These are phyloP conservation scores for Ogataea nakhonphanomensis DNA, from an alignment of 805 yeast genomes.

Conservation along the genomic window DNA sequence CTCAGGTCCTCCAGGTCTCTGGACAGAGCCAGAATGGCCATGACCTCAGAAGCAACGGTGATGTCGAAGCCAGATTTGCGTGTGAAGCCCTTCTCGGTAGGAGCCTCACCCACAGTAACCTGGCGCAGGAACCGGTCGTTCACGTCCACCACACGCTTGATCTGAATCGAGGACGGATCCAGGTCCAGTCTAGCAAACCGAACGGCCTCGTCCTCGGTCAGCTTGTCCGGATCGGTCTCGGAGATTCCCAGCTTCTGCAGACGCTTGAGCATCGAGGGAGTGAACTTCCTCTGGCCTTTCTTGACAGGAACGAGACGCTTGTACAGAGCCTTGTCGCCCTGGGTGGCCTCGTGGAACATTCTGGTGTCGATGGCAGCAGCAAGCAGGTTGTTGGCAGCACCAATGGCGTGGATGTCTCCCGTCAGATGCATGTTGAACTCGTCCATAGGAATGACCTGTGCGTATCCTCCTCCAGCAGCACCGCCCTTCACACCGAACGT, in stretches of 20 bases:
- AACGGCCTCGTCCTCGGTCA: slow-evolving; percentile 64
- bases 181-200: slow-evolving; percentile 68
- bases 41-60: slow-evolving; percentile 80
- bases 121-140: slow-evolving; percentile 79
- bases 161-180: slow-evolving; percentile 75
- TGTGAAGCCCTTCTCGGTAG: slow-evolving; percentile 72
- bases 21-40: slow-evolving; percentile 80
- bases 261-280: slow-evolving; percentile 65
- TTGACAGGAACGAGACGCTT: slow-evolving; percentile 73
- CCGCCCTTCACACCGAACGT: slow-evolving; percentile 88
- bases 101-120: slow-evolving; percentile 75
- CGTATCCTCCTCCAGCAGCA: slow-evolving; percentile 88
- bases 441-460: slow-evolving; percentile 87
- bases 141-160: slow-evolving; percentile 83
- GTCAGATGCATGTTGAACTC: slow-evolving; percentile 84
- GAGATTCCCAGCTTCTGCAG: slow-evolving; percentile 63
- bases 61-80: slow-evolving; percentile 79
- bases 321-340: slow-evolving; percentile 67
- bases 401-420: slow-evolving; percentile 83
- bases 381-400: slow-evolving; percentile 74
- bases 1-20: slow-evolving; percentile 69
- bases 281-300: slow-evolving; percentile 65
- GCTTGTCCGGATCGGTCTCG: slow-evolving; percentile 68
- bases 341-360: slow-evolving; percentile 79
- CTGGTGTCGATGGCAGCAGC: slow-evolving; percentile 87